Conservation (phyloP, 805 yeast genomes). For the Candida dendrica region DNA sequence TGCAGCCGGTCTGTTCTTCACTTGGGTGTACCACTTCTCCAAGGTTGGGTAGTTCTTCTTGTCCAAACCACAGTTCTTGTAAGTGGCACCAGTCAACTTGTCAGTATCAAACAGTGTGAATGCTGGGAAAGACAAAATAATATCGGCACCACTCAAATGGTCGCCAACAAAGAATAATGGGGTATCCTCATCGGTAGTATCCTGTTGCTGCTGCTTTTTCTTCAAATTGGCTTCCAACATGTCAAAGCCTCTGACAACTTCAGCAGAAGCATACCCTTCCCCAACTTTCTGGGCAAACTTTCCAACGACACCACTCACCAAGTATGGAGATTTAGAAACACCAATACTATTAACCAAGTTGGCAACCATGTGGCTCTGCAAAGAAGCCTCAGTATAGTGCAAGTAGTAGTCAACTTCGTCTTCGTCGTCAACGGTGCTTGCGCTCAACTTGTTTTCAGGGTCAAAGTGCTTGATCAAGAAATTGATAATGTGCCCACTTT, state of each 20-base stretch:
- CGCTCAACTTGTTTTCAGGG: conserved; percentile 27
- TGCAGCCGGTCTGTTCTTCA: conserved; percentile 20
- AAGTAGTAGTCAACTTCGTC: conserved; percentile 42
- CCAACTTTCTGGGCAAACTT: conserved; percentile 39
- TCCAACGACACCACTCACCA: conserved; percentile 36
- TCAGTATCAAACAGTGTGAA: conserved; percentile 18
- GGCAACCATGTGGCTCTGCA: conserved; percentile 42
- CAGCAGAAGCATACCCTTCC: conserved; percentile 41
- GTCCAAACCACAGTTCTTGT: conserved; percentile 2
- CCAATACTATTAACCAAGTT: conserved; percentile 31
- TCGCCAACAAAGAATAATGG: conserved; percentile 37
- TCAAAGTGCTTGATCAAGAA: conserved; percentile 48
- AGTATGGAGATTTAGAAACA: conserved; percentile 36
- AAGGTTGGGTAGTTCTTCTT: conserved; percentile 20
- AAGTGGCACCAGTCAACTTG: conserved; percentile 3
- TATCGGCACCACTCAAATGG: conserved; percentile 48
- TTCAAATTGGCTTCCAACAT: conserved; percentile 34
- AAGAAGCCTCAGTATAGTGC: conserved; percentile 56
- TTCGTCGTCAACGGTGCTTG: conserved; percentile 30
- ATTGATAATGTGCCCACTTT: conserved; percentile 52
- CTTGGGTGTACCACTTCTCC: conserved; percentile 17
- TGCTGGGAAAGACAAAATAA: conserved; percentile 44
- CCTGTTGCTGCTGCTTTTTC: conserved; percentile 16
- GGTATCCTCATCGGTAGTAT: neutral
- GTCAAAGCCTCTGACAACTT: conserved; percentile 31